Evolutionary conservation across 1,139 yeast genomes (phyloP), one percentile per base, ranked within the genome.

Genomic region (Yamadazyma jaroonii): DNA sequence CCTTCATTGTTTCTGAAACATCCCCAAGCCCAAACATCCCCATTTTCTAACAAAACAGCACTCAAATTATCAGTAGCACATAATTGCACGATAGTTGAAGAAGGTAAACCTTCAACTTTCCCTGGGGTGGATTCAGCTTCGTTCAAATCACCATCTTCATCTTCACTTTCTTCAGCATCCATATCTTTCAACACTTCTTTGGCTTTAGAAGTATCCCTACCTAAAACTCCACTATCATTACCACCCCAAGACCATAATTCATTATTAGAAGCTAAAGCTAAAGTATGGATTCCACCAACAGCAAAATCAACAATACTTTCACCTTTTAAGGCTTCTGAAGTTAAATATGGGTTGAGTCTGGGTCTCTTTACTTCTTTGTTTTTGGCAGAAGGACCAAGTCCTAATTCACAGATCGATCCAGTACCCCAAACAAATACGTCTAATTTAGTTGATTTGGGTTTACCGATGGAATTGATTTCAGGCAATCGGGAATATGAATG

Each of bases 11-110:
- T 84, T 52, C 95, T 79, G 68, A 92, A 92, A 24, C 96, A 86
- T 29, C 99, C 99, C 97, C 98, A 92, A 0, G 97, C 95, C 62
- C 84, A 92, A 10, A 92, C 89, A 34, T 85, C 89, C 25, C 98
- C 98, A 40, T 79, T 81, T 32, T 77, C 82, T 35, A 83, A 76
- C 41, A 94, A 64, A 1, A 79, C 89, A 11, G 92, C 92, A 40
- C 96, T 85, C 45, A 90, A 64, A 51, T 89, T 90, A 56, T 92
- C 98, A 10, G 97, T 85, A 3, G 97, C 97, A n/a, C 89, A 90
- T 29, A 90, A 60, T 53, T 83, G 92, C 11, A 87, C 86, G 42
- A 90, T 79, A 36, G 72, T 74, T 13, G 58, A 56, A 9, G n/a
- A 4, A 20, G 95, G 94, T 40, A 87, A 67, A 1, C 77, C 77